Evolutionary conservation across 2,329 filamentous ascomycete species (phyloP).

Genomic region (Hypoxylon sp.): DNA sequence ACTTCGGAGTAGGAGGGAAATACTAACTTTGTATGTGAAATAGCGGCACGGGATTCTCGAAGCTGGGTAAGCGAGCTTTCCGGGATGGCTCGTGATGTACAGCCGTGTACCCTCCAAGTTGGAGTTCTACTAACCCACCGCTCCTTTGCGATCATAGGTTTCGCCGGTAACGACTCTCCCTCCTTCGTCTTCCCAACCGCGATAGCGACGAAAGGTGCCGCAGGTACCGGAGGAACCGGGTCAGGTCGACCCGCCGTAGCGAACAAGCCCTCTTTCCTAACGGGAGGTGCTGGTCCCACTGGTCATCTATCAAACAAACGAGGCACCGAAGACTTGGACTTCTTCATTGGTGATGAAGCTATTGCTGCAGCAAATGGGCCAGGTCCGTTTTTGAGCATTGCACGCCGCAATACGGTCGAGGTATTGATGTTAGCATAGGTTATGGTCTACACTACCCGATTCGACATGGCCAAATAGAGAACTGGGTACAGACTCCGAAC

Average conservation of each 20-base stretch:
- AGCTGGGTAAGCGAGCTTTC: constrained; percentile 78
- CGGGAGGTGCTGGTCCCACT: constrained; percentile 84
- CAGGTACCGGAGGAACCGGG: constrained; percentile 78
- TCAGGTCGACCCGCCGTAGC: constrained; percentile 90
- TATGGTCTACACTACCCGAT: constrained; percentile 99
- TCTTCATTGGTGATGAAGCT: constrained; percentile 98
- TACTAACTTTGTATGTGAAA: constrained; percentile 55
- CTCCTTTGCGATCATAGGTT: constrained; percentile 70
- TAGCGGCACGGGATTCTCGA: constrained; percentile 99
- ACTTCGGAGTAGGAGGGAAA: constrained; percentile 39
- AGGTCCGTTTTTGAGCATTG: constrained; percentile 60
- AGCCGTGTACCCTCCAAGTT: constrained; percentile 18
- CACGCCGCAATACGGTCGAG: not conserved
- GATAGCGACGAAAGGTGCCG: constrained; percentile 91
- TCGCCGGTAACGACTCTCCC: constrained; percentile 98
- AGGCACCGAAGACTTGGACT: constrained; percentile 97
- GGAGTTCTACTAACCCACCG: constrained; percentile 42
- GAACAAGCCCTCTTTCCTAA: constrained; percentile 96
- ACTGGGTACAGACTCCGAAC: constrained; percentile 75
- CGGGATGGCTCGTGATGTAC: constrained; percentile 6
- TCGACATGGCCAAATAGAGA: constrained; percentile 97
- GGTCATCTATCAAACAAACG: constrained; percentile 91
- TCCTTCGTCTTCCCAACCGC: constrained; percentile 99
- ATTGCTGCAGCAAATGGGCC: constrained; percentile 85
- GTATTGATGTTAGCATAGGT: constrained; percentile 62